Percentiles rank a stretch among this genome's conserved stretches.
Conservation (phyloP, 371 early-diverging fungal species). For the Nematocida major region DNA sequence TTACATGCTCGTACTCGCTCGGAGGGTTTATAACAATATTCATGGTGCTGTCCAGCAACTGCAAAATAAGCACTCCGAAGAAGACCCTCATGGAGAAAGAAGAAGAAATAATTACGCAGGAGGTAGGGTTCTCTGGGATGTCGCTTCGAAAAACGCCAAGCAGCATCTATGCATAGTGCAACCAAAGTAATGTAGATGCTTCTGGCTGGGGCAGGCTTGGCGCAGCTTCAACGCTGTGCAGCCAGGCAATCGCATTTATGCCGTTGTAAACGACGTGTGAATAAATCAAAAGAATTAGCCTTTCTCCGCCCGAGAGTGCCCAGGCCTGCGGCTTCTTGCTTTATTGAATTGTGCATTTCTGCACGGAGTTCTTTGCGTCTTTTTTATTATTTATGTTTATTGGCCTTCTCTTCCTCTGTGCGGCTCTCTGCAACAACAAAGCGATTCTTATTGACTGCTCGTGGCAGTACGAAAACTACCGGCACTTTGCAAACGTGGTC, state of each 20-base stretch:
- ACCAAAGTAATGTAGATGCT: no score
- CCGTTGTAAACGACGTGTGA: no score
- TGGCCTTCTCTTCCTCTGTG: neutral
- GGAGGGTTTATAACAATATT: constrained; percentile 21
- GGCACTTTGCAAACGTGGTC: constrained; percentile 50
- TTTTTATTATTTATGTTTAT: neutral
- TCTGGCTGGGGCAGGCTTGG: no score
- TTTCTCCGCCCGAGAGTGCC: no score
- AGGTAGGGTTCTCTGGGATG: constrained; percentile 4
- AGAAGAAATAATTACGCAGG: constrained; percentile 1
- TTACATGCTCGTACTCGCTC: neutral
- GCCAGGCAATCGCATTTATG: no score
- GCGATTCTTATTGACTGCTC: constrained; percentile 49
- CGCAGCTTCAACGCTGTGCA: no score
- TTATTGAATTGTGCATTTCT: neutral
- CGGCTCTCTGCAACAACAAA: constrained; percentile 26
- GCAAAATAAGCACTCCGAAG: constrained; percentile 29
- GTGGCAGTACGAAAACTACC: constrained; percentile 48
- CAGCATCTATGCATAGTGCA: neutral
- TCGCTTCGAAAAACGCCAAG: neutral
- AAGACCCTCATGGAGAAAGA: neutral
- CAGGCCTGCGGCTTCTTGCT: neutral
- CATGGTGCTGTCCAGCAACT: constrained; percentile 26
- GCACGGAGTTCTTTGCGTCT: neutral
- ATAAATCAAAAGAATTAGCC: neutral